Evolutionary conservation across 495 filamentous ascomycete species (phyloP).

Genomic region (Letharia columbiana): DNA sequence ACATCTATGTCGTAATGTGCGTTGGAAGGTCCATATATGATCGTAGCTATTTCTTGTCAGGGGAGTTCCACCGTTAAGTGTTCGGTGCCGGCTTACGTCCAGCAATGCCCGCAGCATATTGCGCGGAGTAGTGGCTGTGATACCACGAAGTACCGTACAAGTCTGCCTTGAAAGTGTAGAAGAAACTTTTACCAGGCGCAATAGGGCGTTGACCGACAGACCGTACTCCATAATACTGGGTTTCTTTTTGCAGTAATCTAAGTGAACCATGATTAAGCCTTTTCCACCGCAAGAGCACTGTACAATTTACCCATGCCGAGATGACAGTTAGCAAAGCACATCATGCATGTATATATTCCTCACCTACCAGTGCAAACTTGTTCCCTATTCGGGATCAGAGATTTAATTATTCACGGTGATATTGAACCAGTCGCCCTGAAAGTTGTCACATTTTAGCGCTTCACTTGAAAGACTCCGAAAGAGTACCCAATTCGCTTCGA

Average conservation of each 20-base stretch:
- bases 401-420: not conserved
- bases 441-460: not conserved
- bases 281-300: no score
- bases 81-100: not conserved
- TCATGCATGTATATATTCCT: no score
- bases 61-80: no score
- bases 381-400: not conserved
- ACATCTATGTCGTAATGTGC: not conserved
- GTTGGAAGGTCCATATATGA: no score
- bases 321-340: no score
- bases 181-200: not conserved
- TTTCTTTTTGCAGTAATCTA: no score
- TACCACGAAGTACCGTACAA: not conserved
- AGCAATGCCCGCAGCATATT: not conserved
- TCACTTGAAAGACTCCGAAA: no score
- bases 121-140: not conserved
- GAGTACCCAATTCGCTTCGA: not conserved
- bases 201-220: not conserved
- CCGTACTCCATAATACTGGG: not conserved
- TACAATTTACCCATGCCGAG: no score
- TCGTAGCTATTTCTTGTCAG: no score
- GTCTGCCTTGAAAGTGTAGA: not conserved
- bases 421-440: not conserved
- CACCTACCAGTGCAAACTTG: not conserved
- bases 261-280: no score